These are phyloP conservation scores for Saturnispora bothae DNA, from an alignment of 805 yeast species.

Conservation along the genomic window DNA sequence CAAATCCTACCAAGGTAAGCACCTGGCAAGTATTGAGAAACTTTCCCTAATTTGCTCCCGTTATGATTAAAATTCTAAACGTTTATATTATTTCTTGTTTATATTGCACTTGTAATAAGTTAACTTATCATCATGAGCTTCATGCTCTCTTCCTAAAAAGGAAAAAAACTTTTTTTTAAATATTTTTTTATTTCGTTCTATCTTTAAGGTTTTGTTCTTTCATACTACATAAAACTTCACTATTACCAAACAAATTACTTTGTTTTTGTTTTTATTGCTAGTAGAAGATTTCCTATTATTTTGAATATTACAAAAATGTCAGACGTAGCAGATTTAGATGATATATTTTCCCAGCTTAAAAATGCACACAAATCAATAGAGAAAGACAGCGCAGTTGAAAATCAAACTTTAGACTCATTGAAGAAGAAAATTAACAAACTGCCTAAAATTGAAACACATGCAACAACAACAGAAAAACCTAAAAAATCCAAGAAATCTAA, in stretches of 20 bases:
- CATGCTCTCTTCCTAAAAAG: too few species aligned
- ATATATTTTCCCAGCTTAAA: conserved; percentile 22
- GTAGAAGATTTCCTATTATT: too few species aligned
- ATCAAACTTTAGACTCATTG: conserved; percentile 19
- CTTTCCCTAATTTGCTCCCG: conserved; percentile 47
- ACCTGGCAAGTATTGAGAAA: conserved; percentile 73
- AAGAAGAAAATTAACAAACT: conserved; percentile 24
- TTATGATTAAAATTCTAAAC: conserved; percentile 16
- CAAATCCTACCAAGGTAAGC: conserved; percentile 66
- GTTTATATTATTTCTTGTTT: conserved; percentile 1
- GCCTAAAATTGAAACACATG: conserved; percentile 29
- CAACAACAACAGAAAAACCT: conserved; percentile 8
- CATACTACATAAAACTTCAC: not conserved
- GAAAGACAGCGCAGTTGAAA: not conserved
- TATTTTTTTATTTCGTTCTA: too few species aligned
- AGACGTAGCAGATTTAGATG: conserved; percentile 21
- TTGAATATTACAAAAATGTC: too few species aligned
- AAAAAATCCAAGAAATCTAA: conserved; percentile 9
- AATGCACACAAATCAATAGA: conserved; percentile 3
- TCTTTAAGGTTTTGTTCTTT: too few species aligned
- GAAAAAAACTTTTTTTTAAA: too few species aligned
- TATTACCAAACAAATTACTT: too few species aligned
- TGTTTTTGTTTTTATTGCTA: too few species aligned
- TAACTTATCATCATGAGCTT: not conserved
- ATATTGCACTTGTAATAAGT: too few species aligned